These are phyloP conservation scores for Pythium diclinum DNA, from an alignment of 352 stramenopile genomes.

Conservation along the genomic window DNA sequence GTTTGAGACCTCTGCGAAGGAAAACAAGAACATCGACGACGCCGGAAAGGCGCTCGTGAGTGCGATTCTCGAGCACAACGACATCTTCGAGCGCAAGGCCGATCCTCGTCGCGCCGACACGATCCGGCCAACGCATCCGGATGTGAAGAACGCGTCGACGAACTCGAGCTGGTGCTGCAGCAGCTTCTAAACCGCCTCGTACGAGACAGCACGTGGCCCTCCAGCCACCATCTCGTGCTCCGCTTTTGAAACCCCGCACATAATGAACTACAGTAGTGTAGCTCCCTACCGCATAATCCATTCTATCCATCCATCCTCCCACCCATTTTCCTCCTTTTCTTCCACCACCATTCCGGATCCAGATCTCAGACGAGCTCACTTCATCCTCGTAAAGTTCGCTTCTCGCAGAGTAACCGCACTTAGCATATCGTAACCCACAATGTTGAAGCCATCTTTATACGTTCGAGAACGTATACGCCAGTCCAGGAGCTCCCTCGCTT, in stretches of 20 bases:
- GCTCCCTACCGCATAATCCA: slow-evolving; percentile 1
- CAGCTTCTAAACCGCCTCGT: slow-evolving; percentile 58
- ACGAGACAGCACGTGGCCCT: not conserved
- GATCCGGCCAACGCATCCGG: slow-evolving; percentile 67
- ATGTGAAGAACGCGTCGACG: slow-evolving; percentile 34
- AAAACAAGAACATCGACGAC: slow-evolving; percentile 91
- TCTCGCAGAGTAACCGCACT: slow-evolving; percentile 5
- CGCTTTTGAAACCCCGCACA: not conserved
- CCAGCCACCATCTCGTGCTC: not conserved
- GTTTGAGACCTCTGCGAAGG: slow-evolving; percentile 93
- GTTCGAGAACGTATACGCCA: slow-evolving; percentile 15
- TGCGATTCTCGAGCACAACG: slow-evolving; percentile 72
- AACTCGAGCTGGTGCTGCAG: slow-evolving; percentile 81
- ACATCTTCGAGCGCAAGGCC: slow-evolving; percentile 86
- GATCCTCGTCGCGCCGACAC: slow-evolving; percentile 65
- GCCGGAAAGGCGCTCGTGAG: slow-evolving; percentile 80
- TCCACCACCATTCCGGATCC: slow-evolving; percentile 1
- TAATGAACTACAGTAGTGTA: not conserved
- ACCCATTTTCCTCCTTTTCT: not conserved
- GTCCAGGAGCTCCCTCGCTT: slow-evolving; percentile 3
- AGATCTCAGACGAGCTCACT: not conserved
- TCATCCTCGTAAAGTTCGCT: slow-evolving; percentile 1
- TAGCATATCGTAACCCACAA: slow-evolving; percentile 1
- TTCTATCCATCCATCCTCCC: not conserved
- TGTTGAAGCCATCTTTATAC: slow-evolving; percentile 6